Percentiles rank a stretch among this genome's conserved stretches.
phyloP scores from a whole-genome alignment of 2,329 filamentous ascomycete genomes.

The Cytospora chrysosperma region DNA sequence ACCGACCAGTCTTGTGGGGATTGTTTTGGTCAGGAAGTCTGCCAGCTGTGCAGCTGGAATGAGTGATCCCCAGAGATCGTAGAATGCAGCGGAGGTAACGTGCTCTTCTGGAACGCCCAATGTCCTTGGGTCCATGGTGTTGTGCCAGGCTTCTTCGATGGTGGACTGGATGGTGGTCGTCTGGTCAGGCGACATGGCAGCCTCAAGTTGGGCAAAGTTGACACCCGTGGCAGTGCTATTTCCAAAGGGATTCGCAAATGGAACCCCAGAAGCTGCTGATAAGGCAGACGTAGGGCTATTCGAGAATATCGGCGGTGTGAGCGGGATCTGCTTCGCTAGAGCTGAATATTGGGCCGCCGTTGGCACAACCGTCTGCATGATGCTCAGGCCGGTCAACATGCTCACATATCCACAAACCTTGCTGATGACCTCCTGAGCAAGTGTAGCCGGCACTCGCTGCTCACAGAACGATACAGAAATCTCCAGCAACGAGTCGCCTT shows the following conservation, averaged over 20 bases:
- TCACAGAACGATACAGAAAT: slow-evolving; percentile 48
- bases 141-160: slow-evolving; percentile 46
- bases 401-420: slow-evolving; percentile 47
- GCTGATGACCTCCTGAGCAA: slow-evolving; percentile 45
- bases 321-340: slow-evolving; percentile 42
- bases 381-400: slow-evolving; percentile 46
- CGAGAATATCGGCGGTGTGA: slow-evolving; percentile 32
- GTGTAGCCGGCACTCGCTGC: slow-evolving; percentile 40
- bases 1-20: slow-evolving; percentile 25
- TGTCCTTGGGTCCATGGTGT: slow-evolving; percentile 41
- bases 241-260: slow-evolving; percentile 27
- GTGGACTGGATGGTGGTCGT: slow-evolving; percentile 40
- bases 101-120: slow-evolving; percentile 42
- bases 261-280: slow-evolving; percentile 22
- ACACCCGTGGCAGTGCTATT: slow-evolving; percentile 5
- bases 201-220: slow-evolving; percentile 22
- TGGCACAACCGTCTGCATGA: slow-evolving; percentile 47
- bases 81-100: slow-evolving; percentile 48
- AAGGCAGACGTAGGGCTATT: neutral
- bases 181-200: slow-evolving; percentile 39
- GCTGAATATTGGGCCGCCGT: slow-evolving; percentile 42
- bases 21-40: slow-evolving; percentile 39
- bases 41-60: slow-evolving; percentile 49
- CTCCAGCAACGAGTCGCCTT: slow-evolving; percentile 38
- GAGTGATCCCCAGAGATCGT: slow-evolving; percentile 50